Conservation (phyloP, 225 moss, liverwort and hornwort species). For the Bryoerythrophyllum caledonicum region DNA sequence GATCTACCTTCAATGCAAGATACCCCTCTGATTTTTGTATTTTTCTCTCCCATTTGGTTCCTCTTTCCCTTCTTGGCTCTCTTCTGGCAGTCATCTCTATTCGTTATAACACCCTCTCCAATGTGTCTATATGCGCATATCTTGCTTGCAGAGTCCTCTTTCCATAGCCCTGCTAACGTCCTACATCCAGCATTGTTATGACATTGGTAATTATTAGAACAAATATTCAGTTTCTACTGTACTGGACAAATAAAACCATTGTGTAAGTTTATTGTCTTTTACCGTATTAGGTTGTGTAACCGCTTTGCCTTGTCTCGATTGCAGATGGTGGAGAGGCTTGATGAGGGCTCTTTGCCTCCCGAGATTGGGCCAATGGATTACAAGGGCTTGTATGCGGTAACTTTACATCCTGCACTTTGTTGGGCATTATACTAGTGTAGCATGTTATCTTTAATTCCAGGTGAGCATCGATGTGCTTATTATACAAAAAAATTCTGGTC, state of each 20-base stretch:
- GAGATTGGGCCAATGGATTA: slow-evolving; percentile 87
- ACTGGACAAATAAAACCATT: background rate
- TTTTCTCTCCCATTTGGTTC: background rate
- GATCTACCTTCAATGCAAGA: slow-evolving; percentile 17
- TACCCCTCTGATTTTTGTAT: background rate
- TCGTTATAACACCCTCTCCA: background rate
- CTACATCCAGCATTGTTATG: background rate
- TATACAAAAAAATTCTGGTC: background rate
- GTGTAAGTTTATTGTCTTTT: background rate
- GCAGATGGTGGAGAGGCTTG: slow-evolving; percentile 95
- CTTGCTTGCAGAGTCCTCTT: slow-evolving; percentile 12
- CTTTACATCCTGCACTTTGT: slow-evolving; percentile 20
- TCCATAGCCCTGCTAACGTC: slow-evolving; percentile 9
- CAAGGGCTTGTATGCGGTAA: slow-evolving; percentile 79
- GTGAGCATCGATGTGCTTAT: background rate
- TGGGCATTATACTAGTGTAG: slow-evolving; percentile 4
- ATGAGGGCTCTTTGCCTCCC: slow-evolving; percentile 80
- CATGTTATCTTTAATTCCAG: slow-evolving; percentile 1
- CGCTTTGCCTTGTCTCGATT: slow-evolving; percentile 18
- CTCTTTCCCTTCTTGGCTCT: background rate
- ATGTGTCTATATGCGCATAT: background rate
- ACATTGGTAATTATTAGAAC: background rate
- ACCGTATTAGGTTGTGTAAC: background rate
- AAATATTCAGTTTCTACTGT: background rate
- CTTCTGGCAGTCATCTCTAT: slow-evolving; percentile 8